Base-by-base conservation (phyloP, 257 asterid genomes). In the Solanum bukasovii region DNA sequence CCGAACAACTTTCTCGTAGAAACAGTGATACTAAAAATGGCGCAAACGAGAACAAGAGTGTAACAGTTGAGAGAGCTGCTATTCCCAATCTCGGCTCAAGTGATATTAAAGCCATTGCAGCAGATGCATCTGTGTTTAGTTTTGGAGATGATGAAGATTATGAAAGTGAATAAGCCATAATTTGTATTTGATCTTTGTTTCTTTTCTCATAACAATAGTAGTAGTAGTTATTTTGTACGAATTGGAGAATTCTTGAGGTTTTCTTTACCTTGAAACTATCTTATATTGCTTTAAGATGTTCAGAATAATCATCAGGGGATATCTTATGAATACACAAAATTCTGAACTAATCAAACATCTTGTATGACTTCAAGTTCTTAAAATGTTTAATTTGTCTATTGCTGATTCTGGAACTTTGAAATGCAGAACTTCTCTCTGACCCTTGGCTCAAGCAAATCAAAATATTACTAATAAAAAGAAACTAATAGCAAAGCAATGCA, bases 121-220 rank as follows among this genome's bases (percentile, higher is more conserved):
- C 99, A 40, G 99, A 97, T 91, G 99, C 98, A 87, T 97, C 99
- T 7, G 99, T 97, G 89, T 97, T 97, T 92, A 95, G 96, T 86
- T 97, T 97, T 52, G 99, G 98, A 89, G 98, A 96, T 5, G 99
- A 96, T 38, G 98, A 97, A 87, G 98, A 97, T 87, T 91, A 93
- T 86, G 99, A 95, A 86, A 93, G 95, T 85, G 99, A 95, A 38
- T 95, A 93, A 93, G 29, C 27, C 37, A 46, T 9, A 31, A 81
- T 0, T 1, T 49, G 14, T 79, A 79, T 79, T 79, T 79, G 38
- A 79, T 79, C 27, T 34, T 79, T 79, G 61, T 77, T 2, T 46
- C 14, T 91, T 95, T 96, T 90, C 96, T 90, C 74, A 94, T 88
- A 72, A 95, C 94, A 29, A 96, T 93, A 89, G 61, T 77, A 94